These are phyloP conservation scores for Emericellopsis terricola DNA, from an alignment of 495 filamentous ascomycete species.

Conservation along the genomic window DNA sequence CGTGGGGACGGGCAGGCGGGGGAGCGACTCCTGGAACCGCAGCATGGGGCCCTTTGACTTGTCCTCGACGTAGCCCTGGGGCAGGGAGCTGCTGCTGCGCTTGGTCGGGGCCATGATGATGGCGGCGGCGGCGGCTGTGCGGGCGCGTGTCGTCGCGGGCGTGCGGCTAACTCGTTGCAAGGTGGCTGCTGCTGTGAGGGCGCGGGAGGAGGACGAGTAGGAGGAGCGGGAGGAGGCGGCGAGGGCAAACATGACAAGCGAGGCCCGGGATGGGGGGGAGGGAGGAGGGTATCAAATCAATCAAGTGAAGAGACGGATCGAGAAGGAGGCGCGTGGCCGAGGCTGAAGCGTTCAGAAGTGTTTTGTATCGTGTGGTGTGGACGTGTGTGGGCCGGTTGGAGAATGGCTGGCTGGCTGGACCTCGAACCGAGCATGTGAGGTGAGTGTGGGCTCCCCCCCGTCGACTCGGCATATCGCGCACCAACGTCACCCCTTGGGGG, in stretches of 20 bases:
- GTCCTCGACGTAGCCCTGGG: conserved; percentile 81
- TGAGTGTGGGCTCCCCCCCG: no score
- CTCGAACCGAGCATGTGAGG: no score
- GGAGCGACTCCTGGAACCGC: conserved; percentile 90
- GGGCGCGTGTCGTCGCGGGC: neutral
- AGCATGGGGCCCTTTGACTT: conserved; percentile 81
- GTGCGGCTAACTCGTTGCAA: conserved; percentile 2
- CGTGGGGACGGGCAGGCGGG: conserved; percentile 74
- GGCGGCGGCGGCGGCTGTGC: neutral
- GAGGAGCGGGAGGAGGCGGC: no score
- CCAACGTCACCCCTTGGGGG: no score
- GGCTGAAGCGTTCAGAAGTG: no score
- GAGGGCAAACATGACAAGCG: neutral
- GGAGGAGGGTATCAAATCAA: no score
- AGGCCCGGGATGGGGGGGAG: neutral
- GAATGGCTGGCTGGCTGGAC: no score
- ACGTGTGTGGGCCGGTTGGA: no score
- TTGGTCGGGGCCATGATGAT: conserved; percentile 31
- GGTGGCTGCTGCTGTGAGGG: neutral
- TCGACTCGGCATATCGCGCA: no score
- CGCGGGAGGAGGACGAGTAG: neutral
- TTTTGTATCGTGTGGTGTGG: no score
- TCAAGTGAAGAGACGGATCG: no score
- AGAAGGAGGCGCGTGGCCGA: neutral
- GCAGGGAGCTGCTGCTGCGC: conserved; percentile 42